phyloP scores from a whole-genome alignment of 2,329 filamentous ascomycete genomes.

The Botrytis squamosa region DNA sequence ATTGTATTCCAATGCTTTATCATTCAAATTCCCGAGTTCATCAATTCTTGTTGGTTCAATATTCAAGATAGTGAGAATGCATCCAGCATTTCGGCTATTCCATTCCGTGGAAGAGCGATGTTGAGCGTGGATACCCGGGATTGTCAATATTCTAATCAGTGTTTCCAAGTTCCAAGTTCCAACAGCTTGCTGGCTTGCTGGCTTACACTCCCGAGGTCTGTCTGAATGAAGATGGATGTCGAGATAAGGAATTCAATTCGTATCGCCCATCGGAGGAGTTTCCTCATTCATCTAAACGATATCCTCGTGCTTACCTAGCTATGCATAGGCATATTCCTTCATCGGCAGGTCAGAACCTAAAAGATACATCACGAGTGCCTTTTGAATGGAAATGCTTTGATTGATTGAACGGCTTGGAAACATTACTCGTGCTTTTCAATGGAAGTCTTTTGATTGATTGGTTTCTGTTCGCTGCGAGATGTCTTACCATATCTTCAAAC shows the following conservation, averaged over 20 bases:
- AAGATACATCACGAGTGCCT: neutral
- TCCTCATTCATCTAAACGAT: neutral
- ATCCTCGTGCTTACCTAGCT: neutral
- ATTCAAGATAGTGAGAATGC: neutral
- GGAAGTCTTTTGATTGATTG: neutral
- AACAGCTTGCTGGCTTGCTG: neutral
- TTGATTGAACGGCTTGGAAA: neutral
- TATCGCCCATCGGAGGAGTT: neutral
- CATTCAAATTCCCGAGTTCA: neutral
- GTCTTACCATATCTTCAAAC: neutral
- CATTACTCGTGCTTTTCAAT: neutral
- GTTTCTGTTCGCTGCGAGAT: neutral
- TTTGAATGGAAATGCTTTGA: neutral
- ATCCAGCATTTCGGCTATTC: neutral
- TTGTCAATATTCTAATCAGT: neutral
- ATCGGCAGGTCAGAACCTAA: neutral
- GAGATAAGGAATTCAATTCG: neutral
- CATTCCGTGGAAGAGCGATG: neutral
- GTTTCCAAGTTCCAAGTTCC: slow-evolving; percentile 5
- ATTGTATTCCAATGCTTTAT: neutral
- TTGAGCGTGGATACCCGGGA: slow-evolving; percentile 1
- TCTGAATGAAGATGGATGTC: neutral
- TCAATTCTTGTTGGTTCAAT: neutral
- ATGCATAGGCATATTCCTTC: neutral
- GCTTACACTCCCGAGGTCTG: neutral